phyloP scores from a whole-genome alignment of 306 rosid genomes.

The Vigna mungo region DNA sequence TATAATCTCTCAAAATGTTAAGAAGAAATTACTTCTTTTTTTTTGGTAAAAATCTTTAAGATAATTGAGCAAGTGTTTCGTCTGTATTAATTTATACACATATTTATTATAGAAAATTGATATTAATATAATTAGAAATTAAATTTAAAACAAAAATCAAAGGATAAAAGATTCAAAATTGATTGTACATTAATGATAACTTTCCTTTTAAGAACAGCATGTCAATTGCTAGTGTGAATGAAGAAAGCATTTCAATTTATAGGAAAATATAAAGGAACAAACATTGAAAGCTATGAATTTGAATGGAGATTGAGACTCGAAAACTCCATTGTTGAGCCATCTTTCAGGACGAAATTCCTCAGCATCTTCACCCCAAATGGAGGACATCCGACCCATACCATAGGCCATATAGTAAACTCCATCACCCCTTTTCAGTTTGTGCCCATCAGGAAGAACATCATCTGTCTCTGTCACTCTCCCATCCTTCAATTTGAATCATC shows the following conservation, averaged over 20 bases:
- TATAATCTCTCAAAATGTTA: no score
- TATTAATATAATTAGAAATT: no score
- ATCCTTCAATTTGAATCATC: slow-evolving; percentile 52
- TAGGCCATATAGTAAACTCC: slow-evolving; percentile 68
- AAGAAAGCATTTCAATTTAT: neutral
- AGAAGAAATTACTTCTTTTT: no score
- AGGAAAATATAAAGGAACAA: slow-evolving; percentile 30
- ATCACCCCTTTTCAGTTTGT: slow-evolving; percentile 68
- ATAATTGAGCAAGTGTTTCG: no score
- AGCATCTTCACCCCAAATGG: slow-evolving; percentile 79
- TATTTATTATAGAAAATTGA: no score
- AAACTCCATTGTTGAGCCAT: slow-evolving; percentile 69
- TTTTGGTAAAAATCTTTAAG: no score
- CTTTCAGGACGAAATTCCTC: slow-evolving; percentile 71
- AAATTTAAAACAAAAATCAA: no score
- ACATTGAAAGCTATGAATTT: slow-evolving; percentile 84
- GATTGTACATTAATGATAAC: no score
- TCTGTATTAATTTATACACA: no score
- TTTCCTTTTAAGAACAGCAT: no score
- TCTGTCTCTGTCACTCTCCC: slow-evolving; percentile 61
- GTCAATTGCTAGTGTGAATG: no score
- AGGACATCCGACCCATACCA: slow-evolving; percentile 79
- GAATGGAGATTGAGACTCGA: slow-evolving; percentile 75
- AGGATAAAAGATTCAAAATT: no score
- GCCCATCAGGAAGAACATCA: slow-evolving; percentile 80